Base-by-base conservation (phyloP, 1,284 basidiomycete genomes). In the Thecaphora thlaspeos region DNA sequence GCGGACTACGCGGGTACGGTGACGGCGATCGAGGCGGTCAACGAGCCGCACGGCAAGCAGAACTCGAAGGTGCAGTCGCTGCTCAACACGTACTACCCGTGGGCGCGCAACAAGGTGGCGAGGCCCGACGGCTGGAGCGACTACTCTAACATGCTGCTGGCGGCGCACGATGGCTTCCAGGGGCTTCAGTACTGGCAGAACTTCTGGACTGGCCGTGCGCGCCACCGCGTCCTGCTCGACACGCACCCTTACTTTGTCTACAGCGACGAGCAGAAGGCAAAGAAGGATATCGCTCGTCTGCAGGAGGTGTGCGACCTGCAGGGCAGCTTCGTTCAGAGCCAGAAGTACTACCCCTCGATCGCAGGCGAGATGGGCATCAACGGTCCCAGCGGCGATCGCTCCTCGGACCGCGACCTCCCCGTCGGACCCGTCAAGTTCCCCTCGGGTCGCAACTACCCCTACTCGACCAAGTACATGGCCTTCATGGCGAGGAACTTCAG, bases 101-200 rank as follows among this genome's bases (percentile, higher is more conserved):
- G 61, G 58, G 70, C 69, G 24, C 48, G 64, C 22, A 63, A 73
- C 60, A 55, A 62, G 46, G 68, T 63, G 38, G 66, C 69, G 28
- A 59, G 53, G 23, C 59, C 70, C 19, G 55, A 62, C 22, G 60
- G 55, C 3, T 53, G 48, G 46, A 51, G 34, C 43, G 56, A 53
- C 36, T 65, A 69, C 60, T 54, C 62, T 8, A 59, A 59, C 46
- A 61, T 71, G 43, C 50, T 70, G 3, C 61, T 75, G 14, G 81
- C 90, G 53, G 83, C 94, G 46, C 87, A 89, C 73, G 93, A 95
- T 73, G 91, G 88, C 1, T 89, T 95, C 84, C 87, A 91, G 77
- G 81, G 61, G 21, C 43, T 64, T 38, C 55, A 71, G 53, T 87
- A 84, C 70, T 94, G 89, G 88, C 79, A 82, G 43, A 85, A 85